A percentile compares a stretch with the other conserved stretches of the same genome.
These are phyloP conservation scores for Apiospora marii DNA, from an alignment of 2,329 filamentous ascomycete species.

Conservation along the genomic window DNA sequence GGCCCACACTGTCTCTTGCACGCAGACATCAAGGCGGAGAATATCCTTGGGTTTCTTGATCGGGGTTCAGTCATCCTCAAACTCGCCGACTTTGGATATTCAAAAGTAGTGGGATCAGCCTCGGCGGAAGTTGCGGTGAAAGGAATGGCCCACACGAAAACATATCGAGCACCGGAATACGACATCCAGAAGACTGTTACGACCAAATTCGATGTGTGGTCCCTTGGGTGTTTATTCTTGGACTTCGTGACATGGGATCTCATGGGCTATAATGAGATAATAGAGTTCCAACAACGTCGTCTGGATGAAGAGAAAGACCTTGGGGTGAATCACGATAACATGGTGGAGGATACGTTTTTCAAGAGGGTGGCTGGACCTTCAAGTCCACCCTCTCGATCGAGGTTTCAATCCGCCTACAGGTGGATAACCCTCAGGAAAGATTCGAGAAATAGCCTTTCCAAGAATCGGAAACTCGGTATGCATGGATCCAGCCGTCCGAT, in stretches of 20 bases:
- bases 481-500: neutral
- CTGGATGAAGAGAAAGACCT: too few relatives aligned
- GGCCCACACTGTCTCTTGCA: too few relatives aligned
- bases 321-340: too few relatives aligned
- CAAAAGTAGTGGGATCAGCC: too few relatives aligned
- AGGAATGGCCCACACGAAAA: too few relatives aligned
- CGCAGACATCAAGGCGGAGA: neutral
- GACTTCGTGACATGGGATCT: slow-evolving; percentile 33
- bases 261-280: too few relatives aligned
- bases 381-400: neutral
- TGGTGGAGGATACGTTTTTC: slow-evolving; percentile 4
- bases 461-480: neutral
- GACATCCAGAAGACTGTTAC: slow-evolving; percentile 18
- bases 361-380: neutral
- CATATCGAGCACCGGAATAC: slow-evolving; percentile 21
- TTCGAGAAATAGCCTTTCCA: neutral
- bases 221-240: slow-evolving; percentile 30
- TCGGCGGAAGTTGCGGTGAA: too few relatives aligned
- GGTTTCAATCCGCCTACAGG: neutral
- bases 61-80: neutral
- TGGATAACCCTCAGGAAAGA: neutral
- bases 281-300: too few relatives aligned
- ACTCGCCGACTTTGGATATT: neutral
- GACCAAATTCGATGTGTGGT: slow-evolving; percentile 30
- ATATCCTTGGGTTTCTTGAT: neutral